These are phyloP conservation scores for Cinnamomum chago DNA, from an alignment of 164 flowering plant species.

Conservation along the genomic window DNA sequence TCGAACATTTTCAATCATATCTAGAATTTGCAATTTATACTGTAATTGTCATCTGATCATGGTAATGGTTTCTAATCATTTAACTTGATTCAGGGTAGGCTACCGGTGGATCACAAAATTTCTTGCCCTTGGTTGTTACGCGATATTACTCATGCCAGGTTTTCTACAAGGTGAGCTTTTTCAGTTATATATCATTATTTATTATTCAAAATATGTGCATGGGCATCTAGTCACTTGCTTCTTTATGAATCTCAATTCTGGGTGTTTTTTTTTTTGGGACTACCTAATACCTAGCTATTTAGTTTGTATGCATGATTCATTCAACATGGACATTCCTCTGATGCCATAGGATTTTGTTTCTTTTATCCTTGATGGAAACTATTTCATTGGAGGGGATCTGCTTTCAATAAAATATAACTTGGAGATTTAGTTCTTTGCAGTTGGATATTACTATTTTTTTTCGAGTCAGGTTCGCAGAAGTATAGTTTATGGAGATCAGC, in stretches of 20 bases:
- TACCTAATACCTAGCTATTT: not conserved
- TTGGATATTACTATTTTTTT: slow-evolving; percentile 79
- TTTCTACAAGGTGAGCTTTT: slow-evolving; percentile 70
- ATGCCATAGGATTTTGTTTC: not conserved
- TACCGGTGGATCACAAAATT: slow-evolving; percentile 78
- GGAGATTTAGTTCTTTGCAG: slow-evolving; percentile 34
- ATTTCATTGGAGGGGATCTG: not conserved
- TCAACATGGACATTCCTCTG: not conserved
- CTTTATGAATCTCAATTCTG: not conserved
- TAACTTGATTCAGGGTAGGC: slow-evolving; percentile 74
- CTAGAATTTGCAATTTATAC: not conserved
- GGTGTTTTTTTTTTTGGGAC: not conserved
- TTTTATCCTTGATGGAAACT: not conserved
- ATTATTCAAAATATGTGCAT: no score
- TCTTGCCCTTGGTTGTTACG: slow-evolving; percentile 76
- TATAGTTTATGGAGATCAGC: slow-evolving; percentile 82
- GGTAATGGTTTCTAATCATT: slow-evolving; percentile 20
- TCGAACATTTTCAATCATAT: no score
- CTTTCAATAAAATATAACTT: not conserved
- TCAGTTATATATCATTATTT: no score
- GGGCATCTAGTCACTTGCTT: no score
- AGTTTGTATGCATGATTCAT: not conserved
- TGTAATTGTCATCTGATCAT: not conserved
- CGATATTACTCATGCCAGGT: slow-evolving; percentile 90
- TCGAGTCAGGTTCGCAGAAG: slow-evolving; percentile 72